Conservation (phyloP, 345 rosid genomes). For the Leavenworthia alabamica region DNA sequence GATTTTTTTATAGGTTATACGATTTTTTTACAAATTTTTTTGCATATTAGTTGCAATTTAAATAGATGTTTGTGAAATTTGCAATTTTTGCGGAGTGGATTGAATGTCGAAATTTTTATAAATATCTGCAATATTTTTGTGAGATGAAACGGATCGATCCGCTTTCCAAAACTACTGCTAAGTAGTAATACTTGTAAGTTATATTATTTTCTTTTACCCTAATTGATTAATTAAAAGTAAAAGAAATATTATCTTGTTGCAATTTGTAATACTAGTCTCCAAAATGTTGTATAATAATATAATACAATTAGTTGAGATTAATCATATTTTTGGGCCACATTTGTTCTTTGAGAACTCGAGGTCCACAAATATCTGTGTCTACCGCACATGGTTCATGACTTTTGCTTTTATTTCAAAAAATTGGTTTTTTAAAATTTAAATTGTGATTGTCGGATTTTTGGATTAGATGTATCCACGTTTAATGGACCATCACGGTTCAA, state of each 20-base stretch:
- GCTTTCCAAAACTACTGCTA: too few relatives aligned
- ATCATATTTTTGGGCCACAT: slow-evolving; percentile 5
- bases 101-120: too few relatives aligned
- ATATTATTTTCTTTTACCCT: too few relatives aligned
- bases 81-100: too few relatives aligned
- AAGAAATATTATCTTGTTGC: neutral
- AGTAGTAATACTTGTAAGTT: too few relatives aligned
- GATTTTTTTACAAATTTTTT: too few relatives aligned
- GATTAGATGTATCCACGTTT: neutral
- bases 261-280: neutral
- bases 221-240: too few relatives aligned
- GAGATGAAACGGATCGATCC: too few relatives aligned
- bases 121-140: too few relatives aligned
- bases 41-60: too few relatives aligned
- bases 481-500: neutral
- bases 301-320: neutral
- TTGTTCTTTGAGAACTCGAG: neutral
- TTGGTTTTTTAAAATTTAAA: neutral
- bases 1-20: too few relatives aligned
- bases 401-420: neutral
- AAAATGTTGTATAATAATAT: neutral
- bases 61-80: too few relatives aligned
- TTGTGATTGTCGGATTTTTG: neutral
- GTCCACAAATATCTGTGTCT: neutral
- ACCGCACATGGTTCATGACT: neutral